Conservation (phyloP, 2,329 filamentous ascomycete genomes). For the Colletotrichum spinosum region DNA sequence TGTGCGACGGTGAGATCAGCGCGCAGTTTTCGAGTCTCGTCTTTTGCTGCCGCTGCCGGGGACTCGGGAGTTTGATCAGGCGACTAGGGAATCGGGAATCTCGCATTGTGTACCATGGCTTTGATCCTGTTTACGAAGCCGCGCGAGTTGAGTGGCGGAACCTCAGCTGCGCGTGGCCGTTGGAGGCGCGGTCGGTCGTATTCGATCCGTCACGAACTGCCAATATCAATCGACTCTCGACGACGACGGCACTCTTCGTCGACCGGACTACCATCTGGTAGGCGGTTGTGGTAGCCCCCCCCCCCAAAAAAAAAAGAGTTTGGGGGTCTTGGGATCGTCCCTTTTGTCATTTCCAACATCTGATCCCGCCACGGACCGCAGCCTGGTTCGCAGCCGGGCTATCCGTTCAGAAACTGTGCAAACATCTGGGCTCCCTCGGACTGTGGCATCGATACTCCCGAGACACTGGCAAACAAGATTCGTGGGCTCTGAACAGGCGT, state of each 20-base stretch:
- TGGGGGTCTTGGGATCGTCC: background rate
- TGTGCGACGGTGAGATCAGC: slow-evolving; percentile 34
- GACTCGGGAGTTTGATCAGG: slow-evolving; percentile 19
- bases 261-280: background rate
- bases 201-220: background rate
- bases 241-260: background rate
- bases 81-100: slow-evolving; percentile 1
- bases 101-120: background rate
- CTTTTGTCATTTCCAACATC: background rate
- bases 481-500: too few species aligned
- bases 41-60: background rate
- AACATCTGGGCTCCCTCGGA: slow-evolving; percentile 17
- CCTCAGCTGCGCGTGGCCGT: slow-evolving; percentile 17
- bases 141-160: slow-evolving; percentile 8
- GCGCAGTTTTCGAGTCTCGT: slow-evolving; percentile 1
- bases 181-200: slow-evolving; percentile 10
- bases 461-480: slow-evolving; percentile 39
- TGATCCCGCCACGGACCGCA: slow-evolving; percentile 15
- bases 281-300: too few species aligned
- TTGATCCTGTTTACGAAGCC: slow-evolving; percentile 7
- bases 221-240: background rate
- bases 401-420: slow-evolving; percentile 13
- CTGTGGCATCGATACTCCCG: slow-evolving; percentile 32
- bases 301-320: background rate
- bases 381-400: slow-evolving; percentile 14